Percentiles rank a stretch among this genome's conserved stretches.
Conservation (phyloP, 495 filamentous ascomycete species). For the Aspergillus biplanus region DNA sequence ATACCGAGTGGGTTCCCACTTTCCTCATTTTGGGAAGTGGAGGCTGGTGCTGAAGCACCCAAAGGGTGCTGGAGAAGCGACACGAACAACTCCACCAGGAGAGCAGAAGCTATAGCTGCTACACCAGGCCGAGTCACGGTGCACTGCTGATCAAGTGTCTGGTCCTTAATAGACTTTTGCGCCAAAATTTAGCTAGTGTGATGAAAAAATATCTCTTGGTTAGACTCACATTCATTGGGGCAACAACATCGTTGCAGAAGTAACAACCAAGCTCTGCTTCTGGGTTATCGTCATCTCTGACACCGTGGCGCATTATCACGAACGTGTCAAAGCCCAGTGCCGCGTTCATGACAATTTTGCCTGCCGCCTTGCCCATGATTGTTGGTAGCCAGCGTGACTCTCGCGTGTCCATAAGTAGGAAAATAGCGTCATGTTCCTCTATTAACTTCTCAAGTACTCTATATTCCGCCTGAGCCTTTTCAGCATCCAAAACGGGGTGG, state of each 20-base stretch:
- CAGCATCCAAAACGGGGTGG: constrained; percentile 77
- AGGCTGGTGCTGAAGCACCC: constrained; percentile 61
- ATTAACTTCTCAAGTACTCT: constrained; percentile 73
- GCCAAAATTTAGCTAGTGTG: constrained; percentile 36
- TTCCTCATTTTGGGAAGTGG: constrained; percentile 53
- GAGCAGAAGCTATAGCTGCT: constrained; percentile 86
- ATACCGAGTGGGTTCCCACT: constrained; percentile 81
- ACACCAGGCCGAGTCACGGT: constrained; percentile 94
- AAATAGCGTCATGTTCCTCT: constrained; percentile 87
- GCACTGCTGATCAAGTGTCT: constrained; percentile 96
- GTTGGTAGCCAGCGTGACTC: constrained; percentile 97
- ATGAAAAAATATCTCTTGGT: background rate
- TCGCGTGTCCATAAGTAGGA: constrained; percentile 94
- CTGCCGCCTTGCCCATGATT: constrained; percentile 89
- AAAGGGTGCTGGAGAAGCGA: constrained; percentile 85
- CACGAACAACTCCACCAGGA: constrained; percentile 88
- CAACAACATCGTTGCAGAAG: constrained; percentile 98
- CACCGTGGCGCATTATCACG: constrained; percentile 94
- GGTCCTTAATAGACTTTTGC: constrained; percentile 80
- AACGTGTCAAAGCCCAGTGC: constrained; percentile 96
- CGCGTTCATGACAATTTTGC: constrained; percentile 95
- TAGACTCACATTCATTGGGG: constrained; percentile 82
- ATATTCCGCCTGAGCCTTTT: constrained; percentile 70
- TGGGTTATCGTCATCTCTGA: constrained; percentile 43
- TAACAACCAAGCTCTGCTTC: constrained; percentile 81